phyloP scores from a whole-genome alignment of 306 rosid species.

The Astragalus glycyphyllos region DNA sequence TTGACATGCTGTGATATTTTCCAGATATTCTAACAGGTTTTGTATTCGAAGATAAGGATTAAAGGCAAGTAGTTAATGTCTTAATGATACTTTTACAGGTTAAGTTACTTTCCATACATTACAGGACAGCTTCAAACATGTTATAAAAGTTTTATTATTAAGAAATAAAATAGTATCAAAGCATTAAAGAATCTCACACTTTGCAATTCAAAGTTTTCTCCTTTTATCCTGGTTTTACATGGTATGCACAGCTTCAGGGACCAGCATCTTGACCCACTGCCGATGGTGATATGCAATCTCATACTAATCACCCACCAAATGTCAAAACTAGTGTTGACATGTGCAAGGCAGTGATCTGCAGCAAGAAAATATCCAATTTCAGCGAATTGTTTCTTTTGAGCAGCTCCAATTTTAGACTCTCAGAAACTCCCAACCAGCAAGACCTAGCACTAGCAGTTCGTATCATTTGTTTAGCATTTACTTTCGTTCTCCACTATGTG shows the following conservation, averaged over 20 bases:
- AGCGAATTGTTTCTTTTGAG: not conserved
- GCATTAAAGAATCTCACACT: not conserved
- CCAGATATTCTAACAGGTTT: not conserved
- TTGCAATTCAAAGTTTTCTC: not conserved
- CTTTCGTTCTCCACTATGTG: not conserved
- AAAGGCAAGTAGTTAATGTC: not conserved
- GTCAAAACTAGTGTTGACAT: slow-evolving; percentile 11
- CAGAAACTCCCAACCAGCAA: too few relatives aligned
- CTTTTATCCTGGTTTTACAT: not conserved
- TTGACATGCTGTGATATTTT: not conserved
- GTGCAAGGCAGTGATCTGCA: not conserved
- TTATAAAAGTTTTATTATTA: not conserved
- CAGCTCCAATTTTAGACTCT: not conserved
- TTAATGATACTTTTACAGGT: slow-evolving; percentile 2
- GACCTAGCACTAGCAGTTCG: not conserved
- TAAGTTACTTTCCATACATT: not conserved
- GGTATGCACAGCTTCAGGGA: slow-evolving; percentile 13
- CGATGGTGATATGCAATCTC: not conserved
- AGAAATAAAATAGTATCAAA: slow-evolving; percentile 10
- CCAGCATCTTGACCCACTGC: not conserved
- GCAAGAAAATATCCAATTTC: not conserved
- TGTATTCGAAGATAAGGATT: not conserved
- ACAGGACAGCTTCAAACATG: slow-evolving; percentile 5
- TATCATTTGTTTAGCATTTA: not conserved
- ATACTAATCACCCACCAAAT: slow-evolving; percentile 10